These are phyloP conservation scores for Phytopythium montanum DNA, from an alignment of 352 stramenopile genomes.

Conservation along the genomic window DNA sequence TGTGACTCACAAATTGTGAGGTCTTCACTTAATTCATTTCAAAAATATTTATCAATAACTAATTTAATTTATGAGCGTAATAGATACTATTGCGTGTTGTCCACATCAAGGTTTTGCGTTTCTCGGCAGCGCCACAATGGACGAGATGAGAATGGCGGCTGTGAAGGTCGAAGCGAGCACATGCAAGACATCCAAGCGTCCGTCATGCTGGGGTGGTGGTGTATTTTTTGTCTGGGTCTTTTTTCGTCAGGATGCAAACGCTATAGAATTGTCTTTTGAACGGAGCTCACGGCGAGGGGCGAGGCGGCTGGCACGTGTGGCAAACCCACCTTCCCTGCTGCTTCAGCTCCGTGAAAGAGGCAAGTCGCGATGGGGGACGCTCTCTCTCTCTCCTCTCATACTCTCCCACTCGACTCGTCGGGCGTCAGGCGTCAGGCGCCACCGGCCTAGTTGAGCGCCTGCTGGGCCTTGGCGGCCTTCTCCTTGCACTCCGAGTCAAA, in stretches of 20 bases:
- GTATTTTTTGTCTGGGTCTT: slow-evolving; percentile 6
- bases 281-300: not conserved
- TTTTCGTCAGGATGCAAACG: not conserved
- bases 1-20: no score
- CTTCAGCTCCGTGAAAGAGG: not conserved
- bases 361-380: not conserved
- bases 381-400: slow-evolving; percentile 1
- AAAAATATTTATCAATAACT: no score
- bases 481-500: slow-evolving; percentile 74
- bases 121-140: no score
- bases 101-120: no score
- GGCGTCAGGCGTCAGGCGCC: no score
- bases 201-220: not conserved
- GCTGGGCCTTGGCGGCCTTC: slow-evolving; percentile 47
- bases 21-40: no score
- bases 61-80: no score
- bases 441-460: slow-evolving; percentile 68
- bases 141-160: no score
- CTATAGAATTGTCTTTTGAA: slow-evolving; percentile 1
- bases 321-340: not conserved
- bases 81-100: no score
- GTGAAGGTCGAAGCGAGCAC: no score
- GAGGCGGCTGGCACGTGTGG: not conserved
- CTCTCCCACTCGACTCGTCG: no score
- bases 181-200: not conserved